These are phyloP conservation scores for Pleomassaria siparia DNA, from an alignment of 2,329 filamentous ascomycete genomes.

Conservation along the genomic window DNA sequence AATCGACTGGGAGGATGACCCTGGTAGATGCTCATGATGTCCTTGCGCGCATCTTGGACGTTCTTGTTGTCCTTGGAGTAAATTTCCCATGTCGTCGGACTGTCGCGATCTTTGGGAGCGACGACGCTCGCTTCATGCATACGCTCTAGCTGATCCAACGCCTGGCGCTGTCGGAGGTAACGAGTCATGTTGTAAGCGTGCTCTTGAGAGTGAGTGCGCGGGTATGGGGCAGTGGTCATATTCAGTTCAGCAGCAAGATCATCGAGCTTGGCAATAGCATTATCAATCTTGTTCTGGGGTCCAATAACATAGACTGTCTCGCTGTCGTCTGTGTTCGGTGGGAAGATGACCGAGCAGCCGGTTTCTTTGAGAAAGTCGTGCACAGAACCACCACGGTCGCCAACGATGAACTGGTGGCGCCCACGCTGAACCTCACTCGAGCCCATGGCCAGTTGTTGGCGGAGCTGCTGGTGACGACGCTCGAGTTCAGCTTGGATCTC, in stretches of 20 bases:
- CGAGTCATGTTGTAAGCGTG: conserved; percentile 86
- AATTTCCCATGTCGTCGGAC: conserved; percentile 79
- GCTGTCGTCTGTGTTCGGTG: conserved; percentile 72
- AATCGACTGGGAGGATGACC: conserved; percentile 74
- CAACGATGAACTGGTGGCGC: conserved; percentile 92
- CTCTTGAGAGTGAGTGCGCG: conserved; percentile 68
- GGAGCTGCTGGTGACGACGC: conserved; percentile 72
- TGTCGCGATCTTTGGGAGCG: conserved; percentile 69
- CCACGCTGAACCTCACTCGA: conserved; percentile 81
- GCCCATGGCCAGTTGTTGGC: conserved; percentile 73
- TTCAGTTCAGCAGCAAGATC: conserved; percentile 87
- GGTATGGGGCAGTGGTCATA: conserved; percentile 76
- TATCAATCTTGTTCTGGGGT: conserved; percentile 69
- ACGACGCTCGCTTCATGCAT: conserved; percentile 85
- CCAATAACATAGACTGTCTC: conserved; percentile 86
- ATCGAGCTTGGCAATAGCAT: conserved; percentile 80
- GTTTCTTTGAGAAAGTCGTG: conserved; percentile 89
- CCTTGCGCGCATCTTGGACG: conserved; percentile 70
- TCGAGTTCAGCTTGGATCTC: conserved; percentile 80
- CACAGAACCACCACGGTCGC: conserved; percentile 74
- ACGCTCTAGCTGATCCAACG: conserved; percentile 80
- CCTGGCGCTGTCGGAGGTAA: conserved; percentile 79
- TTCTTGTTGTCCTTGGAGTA: conserved; percentile 87
- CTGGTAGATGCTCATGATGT: conserved; percentile 72
- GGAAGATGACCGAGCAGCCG: conserved; percentile 84